These are phyloP conservation scores for Talaromyces rugulosus DNA, from an alignment of 2,329 filamentous ascomycete species.

Conservation along the genomic window DNA sequence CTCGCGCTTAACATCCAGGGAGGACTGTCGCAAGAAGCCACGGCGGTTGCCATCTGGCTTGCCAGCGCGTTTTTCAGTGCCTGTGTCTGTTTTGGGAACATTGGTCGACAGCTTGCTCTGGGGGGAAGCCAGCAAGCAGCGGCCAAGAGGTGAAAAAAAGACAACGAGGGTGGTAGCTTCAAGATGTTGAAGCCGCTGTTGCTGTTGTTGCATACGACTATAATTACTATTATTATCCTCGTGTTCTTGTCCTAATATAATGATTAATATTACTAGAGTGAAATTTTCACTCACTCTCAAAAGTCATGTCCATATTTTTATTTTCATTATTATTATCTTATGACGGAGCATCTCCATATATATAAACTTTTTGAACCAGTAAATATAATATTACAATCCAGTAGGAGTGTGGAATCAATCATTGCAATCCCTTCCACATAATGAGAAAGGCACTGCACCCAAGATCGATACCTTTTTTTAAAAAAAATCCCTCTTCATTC, in stretches of 20 bases:
- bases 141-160: neutral
- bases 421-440: constrained; percentile 55
- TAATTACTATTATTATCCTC: neutral
- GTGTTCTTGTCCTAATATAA: neutral
- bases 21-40: constrained; percentile 47
- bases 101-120: constrained; percentile 74
- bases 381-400: neutral
- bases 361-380: neutral
- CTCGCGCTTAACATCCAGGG: constrained; percentile 27
- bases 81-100: constrained; percentile 92
- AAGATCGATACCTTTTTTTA: constrained; percentile 47
- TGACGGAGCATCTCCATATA: neutral
- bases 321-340: neutral
- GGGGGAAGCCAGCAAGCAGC: neutral
- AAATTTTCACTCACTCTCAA: neutral
- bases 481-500: constrained; percentile 48
- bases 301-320: neutral
- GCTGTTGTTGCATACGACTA: neutral
- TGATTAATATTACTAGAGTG: neutral
- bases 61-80: constrained; percentile 92
- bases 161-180: neutral
- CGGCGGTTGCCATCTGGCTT: constrained; percentile 75
- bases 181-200: too few species aligned
- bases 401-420: constrained; percentile 50
- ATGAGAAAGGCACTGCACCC: constrained; percentile 53